phyloP scores from a whole-genome alignment of 2,329 filamentous ascomycete genomes.

The Apiospora malaysiana region DNA sequence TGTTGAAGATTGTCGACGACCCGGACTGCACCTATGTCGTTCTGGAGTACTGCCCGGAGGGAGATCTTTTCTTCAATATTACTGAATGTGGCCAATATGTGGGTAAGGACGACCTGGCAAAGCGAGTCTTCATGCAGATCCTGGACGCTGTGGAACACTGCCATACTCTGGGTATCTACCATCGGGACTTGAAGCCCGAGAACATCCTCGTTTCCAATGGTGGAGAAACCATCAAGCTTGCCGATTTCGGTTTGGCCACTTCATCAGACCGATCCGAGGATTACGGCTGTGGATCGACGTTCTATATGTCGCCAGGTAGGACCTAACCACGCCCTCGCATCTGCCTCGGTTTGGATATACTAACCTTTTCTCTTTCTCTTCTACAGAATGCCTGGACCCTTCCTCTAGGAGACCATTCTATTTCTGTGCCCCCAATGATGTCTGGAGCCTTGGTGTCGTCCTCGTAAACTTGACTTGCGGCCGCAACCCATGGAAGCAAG shows the following conservation, averaged over 20 bases:
- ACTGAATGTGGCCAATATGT: conserved; percentile 94
- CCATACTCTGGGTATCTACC: conserved; percentile 92
- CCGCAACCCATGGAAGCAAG: conserved; percentile 98
- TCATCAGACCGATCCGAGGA: conserved; percentile 84
- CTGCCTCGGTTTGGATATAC: conserved; percentile 32
- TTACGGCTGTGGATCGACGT: conserved; percentile 97
- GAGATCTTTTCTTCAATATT: conserved; percentile 96
- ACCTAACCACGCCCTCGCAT: conserved; percentile 33
- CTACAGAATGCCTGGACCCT: conserved; percentile 85
- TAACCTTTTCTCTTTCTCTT: conserved; percentile 27
- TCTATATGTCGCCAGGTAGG: conserved; percentile 99
- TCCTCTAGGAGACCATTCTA: conserved; percentile 78
- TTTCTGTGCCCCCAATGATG: conserved; percentile 90
- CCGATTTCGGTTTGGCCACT: conserved; percentile 96
- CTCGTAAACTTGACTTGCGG: conserved; percentile 97
- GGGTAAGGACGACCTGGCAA: conserved; percentile 87
- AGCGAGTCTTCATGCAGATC: conserved; percentile 90
- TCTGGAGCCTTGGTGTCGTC: conserved; percentile 98
- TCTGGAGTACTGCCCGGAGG: conserved; percentile 95
- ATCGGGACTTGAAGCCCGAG: conserved; percentile 96
- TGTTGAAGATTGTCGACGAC: conserved; percentile 92
- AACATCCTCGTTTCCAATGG: conserved; percentile 93
- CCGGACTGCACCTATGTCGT: conserved; percentile 94
- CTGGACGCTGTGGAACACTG: conserved; percentile 96
- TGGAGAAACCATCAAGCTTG: conserved; percentile 90